Base-by-base conservation (phyloP, 257 asterid genomes). In the Jaltomata sinuosa region DNA sequence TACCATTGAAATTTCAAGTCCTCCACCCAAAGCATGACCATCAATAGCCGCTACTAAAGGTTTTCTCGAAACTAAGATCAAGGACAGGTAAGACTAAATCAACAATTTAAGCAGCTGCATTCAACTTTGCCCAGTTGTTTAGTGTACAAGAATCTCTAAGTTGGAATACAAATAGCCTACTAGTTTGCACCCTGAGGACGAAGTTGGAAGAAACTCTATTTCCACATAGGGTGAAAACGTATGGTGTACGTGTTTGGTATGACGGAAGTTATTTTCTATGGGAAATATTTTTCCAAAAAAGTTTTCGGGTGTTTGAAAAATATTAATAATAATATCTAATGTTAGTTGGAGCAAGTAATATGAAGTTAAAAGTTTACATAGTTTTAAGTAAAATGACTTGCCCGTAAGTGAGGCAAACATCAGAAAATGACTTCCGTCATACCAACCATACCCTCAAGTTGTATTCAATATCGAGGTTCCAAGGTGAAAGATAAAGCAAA, bases 21-120 rank as follows among this genome's bases (percentile, higher is more conserved):
- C 99, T 86, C 99, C 99, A 89, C 99, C 99, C 90, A 97, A 89
- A 83, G 99, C 99, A 82, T 94, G 97, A 83, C 99, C 99, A 91
- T 97, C 99, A 55, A 97, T 88, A 4, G 99, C 99, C 47, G 99
- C 99, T 80, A 97, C 99, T 52, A 97, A 94, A 9, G 99, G 99
- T 81, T 97, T 97, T 84, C 88, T 91, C 5, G 93, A 97, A 91
- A 92, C 98, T 97, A 90, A 36, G 80, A 64, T 79, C 47, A 83
- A 86, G 49, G 86, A 34, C 57, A 57, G 25, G 49, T 79, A 74
- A 31, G 3, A 29, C 82, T 68, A 59, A 65, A 55, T 53, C 52
- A 72, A 59, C 45, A 79, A 21, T 49, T 49, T 52, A 61, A 22
- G 16, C 16, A 34, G 27, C 19, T 36, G 10, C 31, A 69, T 69